Conservation (phyloP, 164 flowering plant genomes). For the Sextonia rubra region DNA sequence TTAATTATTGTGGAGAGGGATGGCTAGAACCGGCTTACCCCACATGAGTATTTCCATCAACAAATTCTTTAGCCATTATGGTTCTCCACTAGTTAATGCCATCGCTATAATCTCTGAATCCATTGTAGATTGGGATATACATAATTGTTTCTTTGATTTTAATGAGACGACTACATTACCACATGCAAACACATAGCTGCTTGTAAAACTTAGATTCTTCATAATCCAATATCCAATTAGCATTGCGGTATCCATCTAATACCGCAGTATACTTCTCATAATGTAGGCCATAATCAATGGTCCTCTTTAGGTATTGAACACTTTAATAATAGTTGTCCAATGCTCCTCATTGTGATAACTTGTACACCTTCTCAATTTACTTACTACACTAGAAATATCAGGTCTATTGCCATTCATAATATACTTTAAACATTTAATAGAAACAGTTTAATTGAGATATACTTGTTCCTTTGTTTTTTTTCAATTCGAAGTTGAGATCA, state of each 20-base stretch:
- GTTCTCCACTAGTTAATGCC: not conserved
- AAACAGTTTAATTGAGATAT: not conserved
- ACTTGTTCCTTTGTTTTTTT: not conserved
- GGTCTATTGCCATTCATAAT: not conserved
- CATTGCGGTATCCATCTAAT: too few relatives aligned
- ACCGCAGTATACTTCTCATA: too few relatives aligned
- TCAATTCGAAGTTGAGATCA: not conserved
- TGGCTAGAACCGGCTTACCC: not conserved
- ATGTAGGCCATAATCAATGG: not conserved
- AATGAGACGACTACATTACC: not conserved
- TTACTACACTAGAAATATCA: not conserved
- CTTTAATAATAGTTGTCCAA: not conserved
- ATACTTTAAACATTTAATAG: not conserved
- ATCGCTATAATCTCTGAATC: not conserved
- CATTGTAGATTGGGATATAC: not conserved
- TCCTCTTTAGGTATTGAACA: not conserved
- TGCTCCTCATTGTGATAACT: not conserved
- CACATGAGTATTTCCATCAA: not conserved
- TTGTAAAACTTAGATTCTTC: too few relatives aligned
- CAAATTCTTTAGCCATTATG: not conserved
- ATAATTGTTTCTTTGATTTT: not conserved
- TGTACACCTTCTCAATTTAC: not conserved
- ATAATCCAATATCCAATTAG: too few relatives aligned
- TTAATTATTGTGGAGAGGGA: not conserved
- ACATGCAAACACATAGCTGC: not conserved